These are phyloP conservation scores for Yamadazyma akitaensis DNA, from an alignment of 805 yeast genomes.

Conservation along the genomic window DNA sequence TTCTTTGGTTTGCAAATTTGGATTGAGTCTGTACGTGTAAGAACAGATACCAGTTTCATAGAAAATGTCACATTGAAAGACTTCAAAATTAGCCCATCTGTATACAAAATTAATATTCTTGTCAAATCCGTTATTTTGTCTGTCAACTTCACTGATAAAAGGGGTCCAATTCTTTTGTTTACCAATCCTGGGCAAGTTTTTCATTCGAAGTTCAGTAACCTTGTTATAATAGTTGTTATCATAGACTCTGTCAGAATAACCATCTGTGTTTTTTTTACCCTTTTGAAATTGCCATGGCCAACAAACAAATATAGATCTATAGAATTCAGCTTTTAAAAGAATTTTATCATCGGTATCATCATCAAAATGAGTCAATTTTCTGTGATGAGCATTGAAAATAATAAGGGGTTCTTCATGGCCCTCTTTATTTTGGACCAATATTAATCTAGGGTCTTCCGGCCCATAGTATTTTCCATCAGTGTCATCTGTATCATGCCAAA, in stretches of 20 bases:
- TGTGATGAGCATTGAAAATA: slow-evolving; percentile 35
- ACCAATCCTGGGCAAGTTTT: slow-evolving; percentile 12
- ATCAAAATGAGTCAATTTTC: slow-evolving; percentile 15
- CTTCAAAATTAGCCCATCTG: slow-evolving; percentile 26
- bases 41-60: slow-evolving; percentile 15
- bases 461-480: slow-evolving; percentile 30
- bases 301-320: slow-evolving; percentile 29
- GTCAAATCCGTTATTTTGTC: slow-evolving; percentile 18
- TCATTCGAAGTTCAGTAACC: slow-evolving; percentile 18
- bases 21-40: slow-evolving; percentile 10
- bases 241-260: slow-evolving; percentile 11
- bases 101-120: slow-evolving; percentile 27
- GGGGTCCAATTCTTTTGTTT: slow-evolving; percentile 43
- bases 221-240: slow-evolving; percentile 18
- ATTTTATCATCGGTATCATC: slow-evolving; percentile 14
- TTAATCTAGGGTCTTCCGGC: slow-evolving; percentile 51
- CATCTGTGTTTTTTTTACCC: slow-evolving; percentile 25
- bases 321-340: slow-evolving; percentile 11
- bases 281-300: slow-evolving; percentile 35
- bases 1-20: slow-evolving; percentile 4
- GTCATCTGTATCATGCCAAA: slow-evolving; percentile 26
- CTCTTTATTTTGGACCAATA: slow-evolving; percentile 29
- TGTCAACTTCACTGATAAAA: slow-evolving; percentile 23
- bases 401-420: slow-evolving; percentile 47
- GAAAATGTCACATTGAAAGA: slow-evolving; percentile 16